A percentile compares a stretch with the other conserved stretches of the same genome.
Evolutionary conservation across 257 asterid species (phyloP).

Genomic region (Jacaranda mimosifolia): DNA sequence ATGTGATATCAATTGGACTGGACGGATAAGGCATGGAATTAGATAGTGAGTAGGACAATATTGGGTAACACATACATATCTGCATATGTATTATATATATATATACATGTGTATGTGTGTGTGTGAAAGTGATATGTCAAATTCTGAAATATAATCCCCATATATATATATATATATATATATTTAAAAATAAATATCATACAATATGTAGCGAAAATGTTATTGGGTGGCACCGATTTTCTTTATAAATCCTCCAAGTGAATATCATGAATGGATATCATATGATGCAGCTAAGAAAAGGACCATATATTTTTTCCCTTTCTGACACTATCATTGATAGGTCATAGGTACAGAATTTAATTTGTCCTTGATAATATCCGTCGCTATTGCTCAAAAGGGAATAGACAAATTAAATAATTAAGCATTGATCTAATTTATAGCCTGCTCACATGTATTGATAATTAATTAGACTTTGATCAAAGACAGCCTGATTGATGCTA

Average conservation of each 20-base stretch:
- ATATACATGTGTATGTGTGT: not conserved
- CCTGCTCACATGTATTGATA: too few species aligned
- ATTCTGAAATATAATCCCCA: too few species aligned
- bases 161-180: too few species aligned
- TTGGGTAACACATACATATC: not conserved
- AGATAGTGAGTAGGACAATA: not conserved
- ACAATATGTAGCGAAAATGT: too few species aligned
- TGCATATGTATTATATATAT: too few species aligned
- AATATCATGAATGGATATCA: not conserved
- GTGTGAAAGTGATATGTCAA: not conserved
- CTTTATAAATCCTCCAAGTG: too few species aligned
- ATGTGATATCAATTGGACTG: not conserved
- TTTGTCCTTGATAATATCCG: not conserved
- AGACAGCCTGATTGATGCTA: too few species aligned
- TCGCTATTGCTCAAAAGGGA: not conserved
- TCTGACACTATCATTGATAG: not conserved
- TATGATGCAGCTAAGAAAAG: slow-evolving; percentile 5
- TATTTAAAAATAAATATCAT: too few species aligned
- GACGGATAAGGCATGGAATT: not conserved
- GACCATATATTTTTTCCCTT: not conserved
- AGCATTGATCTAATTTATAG: not conserved
- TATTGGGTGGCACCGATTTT: too few species aligned
- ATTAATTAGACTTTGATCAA: too few species aligned
- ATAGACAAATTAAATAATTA: not conserved
- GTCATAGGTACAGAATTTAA: too few species aligned